Percentiles rank a stretch among this genome's conserved stretches.
phyloP scores from a whole-genome alignment of 2,329 filamentous ascomycete species.

The Fusarium longipes region DNA sequence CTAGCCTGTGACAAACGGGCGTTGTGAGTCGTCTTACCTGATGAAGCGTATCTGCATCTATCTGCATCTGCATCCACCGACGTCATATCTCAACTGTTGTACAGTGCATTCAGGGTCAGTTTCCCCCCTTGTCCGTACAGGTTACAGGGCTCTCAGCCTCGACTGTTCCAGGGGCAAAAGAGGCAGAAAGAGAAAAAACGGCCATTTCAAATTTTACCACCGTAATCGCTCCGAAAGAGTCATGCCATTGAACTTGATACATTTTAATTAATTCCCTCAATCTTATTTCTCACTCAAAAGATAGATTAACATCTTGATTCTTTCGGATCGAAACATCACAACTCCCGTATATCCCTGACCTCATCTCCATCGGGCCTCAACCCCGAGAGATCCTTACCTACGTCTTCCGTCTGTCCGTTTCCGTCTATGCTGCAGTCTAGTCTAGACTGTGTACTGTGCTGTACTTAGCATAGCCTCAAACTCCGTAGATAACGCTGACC shows the following conservation, averaged over 20 bases:
- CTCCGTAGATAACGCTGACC: conserved; percentile 32
- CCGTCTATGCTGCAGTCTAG: conserved; percentile 1
- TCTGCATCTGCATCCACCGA: background rate
- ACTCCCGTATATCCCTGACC: background rate
- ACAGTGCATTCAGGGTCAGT: background rate
- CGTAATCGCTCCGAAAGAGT: conserved; percentile 14
- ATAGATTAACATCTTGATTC: too few relatives aligned
- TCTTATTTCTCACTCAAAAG: background rate
- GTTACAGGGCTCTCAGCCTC: conserved; percentile 10
- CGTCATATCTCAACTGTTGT: conserved; percentile 26
- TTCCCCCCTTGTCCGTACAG: conserved; percentile 1
- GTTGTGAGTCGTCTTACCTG: background rate
- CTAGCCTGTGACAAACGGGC: background rate
- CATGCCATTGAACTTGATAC: background rate
- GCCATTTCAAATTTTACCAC: conserved; percentile 16
- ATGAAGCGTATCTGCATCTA: background rate
- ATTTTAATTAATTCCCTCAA: conserved; percentile 25
- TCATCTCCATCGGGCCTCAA: conserved; percentile 15
- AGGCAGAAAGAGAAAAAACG: conserved; percentile 9
- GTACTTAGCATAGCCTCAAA: conserved; percentile 19
- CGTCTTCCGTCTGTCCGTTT: conserved; percentile 18
- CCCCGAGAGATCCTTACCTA: conserved; percentile 5
- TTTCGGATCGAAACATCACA: conserved; percentile 1
- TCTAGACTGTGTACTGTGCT: background rate
- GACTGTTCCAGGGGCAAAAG: conserved; percentile 13